phyloP scores from a whole-genome alignment of 495 filamentous ascomycete genomes.

The Aspergillus leporis region DNA sequence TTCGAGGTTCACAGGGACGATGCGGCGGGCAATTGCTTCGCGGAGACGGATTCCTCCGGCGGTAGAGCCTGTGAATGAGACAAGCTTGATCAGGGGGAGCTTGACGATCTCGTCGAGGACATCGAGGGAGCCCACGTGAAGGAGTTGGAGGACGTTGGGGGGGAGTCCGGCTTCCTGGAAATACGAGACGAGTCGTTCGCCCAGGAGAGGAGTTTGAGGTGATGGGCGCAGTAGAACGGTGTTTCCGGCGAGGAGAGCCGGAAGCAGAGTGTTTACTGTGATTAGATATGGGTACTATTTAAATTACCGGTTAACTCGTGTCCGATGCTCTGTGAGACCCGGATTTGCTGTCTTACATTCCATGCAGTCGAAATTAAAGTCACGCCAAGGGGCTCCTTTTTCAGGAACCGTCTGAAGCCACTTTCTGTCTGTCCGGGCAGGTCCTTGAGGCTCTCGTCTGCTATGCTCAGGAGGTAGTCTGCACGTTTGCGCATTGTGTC shows the following conservation, averaged over 20 bases:
- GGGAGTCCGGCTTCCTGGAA: slow-evolving; percentile 82
- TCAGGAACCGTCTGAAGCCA: slow-evolving; percentile 86
- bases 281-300: slow-evolving; percentile 89
- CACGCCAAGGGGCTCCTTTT: slow-evolving; percentile 81
- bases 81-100: slow-evolving; percentile 68
- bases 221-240: slow-evolving; percentile 89
- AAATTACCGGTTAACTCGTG: background rate
- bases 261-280: slow-evolving; percentile 85
- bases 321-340: background rate
- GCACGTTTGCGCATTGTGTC: slow-evolving; percentile 78
- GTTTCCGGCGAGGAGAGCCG: slow-evolving; percentile 85
- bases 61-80: slow-evolving; percentile 93
- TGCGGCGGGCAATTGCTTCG: slow-evolving; percentile 72
- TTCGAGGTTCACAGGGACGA: slow-evolving; percentile 84
- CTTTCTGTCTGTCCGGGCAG: slow-evolving; percentile 78
- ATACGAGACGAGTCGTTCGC: slow-evolving; percentile 74
- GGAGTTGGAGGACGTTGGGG: slow-evolving; percentile 77
- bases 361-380: slow-evolving; percentile 88
- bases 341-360: slow-evolving; percentile 67
- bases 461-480: slow-evolving; percentile 81
- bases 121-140: slow-evolving; percentile 76
- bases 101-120: slow-evolving; percentile 75
- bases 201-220: slow-evolving; percentile 88
- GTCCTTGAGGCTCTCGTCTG: slow-evolving; percentile 59
- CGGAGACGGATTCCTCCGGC: slow-evolving; percentile 81